phyloP scores from a whole-genome alignment of 768 basidiomycete species.

The Boletus reticuloceps region DNA sequence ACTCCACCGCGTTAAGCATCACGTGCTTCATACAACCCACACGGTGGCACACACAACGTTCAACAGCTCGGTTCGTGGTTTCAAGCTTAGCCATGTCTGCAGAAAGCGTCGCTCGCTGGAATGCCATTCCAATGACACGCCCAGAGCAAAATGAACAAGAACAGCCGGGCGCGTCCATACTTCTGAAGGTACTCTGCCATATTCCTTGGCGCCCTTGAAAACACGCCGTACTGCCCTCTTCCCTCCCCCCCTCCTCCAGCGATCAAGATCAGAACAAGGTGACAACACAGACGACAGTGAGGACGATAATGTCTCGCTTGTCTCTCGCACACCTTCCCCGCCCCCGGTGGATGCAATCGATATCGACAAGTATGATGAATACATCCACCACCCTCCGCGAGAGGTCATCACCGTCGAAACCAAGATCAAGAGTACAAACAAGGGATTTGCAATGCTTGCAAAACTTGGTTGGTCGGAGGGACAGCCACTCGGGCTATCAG shows the following conservation, averaged over 20 bases:
- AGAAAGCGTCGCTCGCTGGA: constrained; percentile 67
- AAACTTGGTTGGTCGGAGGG: constrained; percentile 86
- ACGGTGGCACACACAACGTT: too few relatives aligned
- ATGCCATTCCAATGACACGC: constrained; percentile 56
- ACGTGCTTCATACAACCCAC: constrained; percentile 7
- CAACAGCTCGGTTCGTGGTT: not conserved
- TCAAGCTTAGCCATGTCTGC: constrained; percentile 51
- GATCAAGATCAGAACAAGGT: constrained; percentile 43
- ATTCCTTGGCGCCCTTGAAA: constrained; percentile 41
- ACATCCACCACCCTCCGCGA: constrained; percentile 45
- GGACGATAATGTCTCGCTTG: constrained; percentile 69
- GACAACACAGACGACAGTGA: constrained; percentile 44
- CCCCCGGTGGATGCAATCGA: constrained; percentile 48
- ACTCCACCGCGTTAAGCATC: not conserved
- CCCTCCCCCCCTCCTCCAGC: constrained; percentile 54
- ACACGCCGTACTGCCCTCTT: constrained; percentile 56
- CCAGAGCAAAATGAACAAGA: constrained; percentile 28
- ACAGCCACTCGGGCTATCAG: constrained; percentile 70
- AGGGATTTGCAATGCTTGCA: constrained; percentile 75
- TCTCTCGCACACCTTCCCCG: constrained; percentile 80
- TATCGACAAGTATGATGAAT: constrained; percentile 66
- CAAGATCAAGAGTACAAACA: constrained; percentile 74
- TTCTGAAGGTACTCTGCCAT: constrained; percentile 68
- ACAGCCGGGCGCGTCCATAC: constrained; percentile 27
- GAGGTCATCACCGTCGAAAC: constrained; percentile 82